Percentiles rank a stretch among this genome's conserved stretches.
phyloP scores from a whole-genome alignment of 2,329 filamentous ascomycete species.

The Penicillium oxalicum region DNA sequence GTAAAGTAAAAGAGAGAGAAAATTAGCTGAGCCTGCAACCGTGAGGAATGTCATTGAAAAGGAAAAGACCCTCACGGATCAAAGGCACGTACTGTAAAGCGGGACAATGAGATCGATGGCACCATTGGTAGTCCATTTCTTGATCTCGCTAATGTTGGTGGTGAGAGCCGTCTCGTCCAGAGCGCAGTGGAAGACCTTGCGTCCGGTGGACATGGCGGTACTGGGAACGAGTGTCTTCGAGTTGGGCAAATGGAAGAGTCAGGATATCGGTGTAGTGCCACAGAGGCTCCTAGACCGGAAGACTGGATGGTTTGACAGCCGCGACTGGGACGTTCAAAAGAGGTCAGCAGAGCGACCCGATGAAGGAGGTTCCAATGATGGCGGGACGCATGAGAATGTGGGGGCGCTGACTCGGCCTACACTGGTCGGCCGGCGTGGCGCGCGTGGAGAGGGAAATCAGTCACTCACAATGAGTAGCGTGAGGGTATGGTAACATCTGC shows the following conservation, averaged over 20 bases:
- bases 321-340: constrained; percentile 22
- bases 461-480: constrained; percentile 27
- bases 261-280: not conserved
- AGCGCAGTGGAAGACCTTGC: constrained; percentile 48
- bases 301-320: constrained; percentile 25
- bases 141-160: constrained; percentile 49
- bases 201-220: constrained; percentile 36
- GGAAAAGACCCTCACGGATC: not conserved
- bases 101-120: constrained; percentile 47
- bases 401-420: constrained; percentile 15
- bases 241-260: not conserved
- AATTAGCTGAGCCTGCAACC: constrained; percentile 5
- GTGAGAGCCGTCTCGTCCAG: constrained; percentile 49
- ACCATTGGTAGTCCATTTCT: constrained; percentile 47
- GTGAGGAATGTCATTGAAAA: constrained; percentile 5
- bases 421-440: constrained; percentile 5
- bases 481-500: constrained; percentile 20
- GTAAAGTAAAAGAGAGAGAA: constrained; percentile 3
- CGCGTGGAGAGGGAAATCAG: not conserved
- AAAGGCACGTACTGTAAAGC: constrained; percentile 42
- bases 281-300: constrained; percentile 25
- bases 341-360: constrained; percentile 17
- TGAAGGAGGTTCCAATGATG: constrained; percentile 25
- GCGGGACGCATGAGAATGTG: constrained; percentile 27
- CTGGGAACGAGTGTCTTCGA: constrained; percentile 20